Evolutionary conservation across 768 basidiomycete species (phyloP), one percentile per base, ranked within the genome.

Genomic region (Amanita molliuscula): DNA sequence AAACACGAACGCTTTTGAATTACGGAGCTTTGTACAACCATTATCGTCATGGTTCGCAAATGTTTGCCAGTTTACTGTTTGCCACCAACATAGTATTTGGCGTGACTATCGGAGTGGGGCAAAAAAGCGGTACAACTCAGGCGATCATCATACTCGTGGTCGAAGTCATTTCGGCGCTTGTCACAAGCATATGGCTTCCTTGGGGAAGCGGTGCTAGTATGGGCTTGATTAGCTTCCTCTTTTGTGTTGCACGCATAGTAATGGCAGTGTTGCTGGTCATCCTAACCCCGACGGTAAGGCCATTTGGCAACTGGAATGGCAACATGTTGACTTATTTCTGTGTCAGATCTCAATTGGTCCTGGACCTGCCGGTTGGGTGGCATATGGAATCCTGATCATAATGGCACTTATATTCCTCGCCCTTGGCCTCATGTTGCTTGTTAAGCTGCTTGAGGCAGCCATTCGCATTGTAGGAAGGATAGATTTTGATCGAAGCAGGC

Each of bases 181-280:
- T 88, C 23, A 96, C 94, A 28, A 93, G 88, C 54, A 72, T 95
- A 28, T 96, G 91, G 91, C 76, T 96, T 52, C 94, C 94, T 15
- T 99, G 95, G 95, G 91, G 90, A 26, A 86, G 86, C 47, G 92
- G 95, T 1, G 92, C 95, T 1, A 88, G 91, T 54, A 98, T 98
- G 96, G 95, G 94, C 11, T 73, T 93, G 31, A 84, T 95, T 52
- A 92, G 89, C 62, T 97, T 97, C 72, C 69, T 96, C 59, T 85
- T 95, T 58, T 92, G 90, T 52, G 88, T 95, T 4, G 82, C 88
- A 18, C 75, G 95, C 55, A 94, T 96, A 58, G 82, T 93, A 23
- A 78, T 92, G 20, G 87, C 89, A 2, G 92, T 97, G 11, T 66
- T 99, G 29, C 71, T 97, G 41, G 87, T 99, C 57, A 89, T 97